Base-by-base conservation (phyloP, 2,329 filamentous ascomycete species). In the Xylaria sp. region DNA sequence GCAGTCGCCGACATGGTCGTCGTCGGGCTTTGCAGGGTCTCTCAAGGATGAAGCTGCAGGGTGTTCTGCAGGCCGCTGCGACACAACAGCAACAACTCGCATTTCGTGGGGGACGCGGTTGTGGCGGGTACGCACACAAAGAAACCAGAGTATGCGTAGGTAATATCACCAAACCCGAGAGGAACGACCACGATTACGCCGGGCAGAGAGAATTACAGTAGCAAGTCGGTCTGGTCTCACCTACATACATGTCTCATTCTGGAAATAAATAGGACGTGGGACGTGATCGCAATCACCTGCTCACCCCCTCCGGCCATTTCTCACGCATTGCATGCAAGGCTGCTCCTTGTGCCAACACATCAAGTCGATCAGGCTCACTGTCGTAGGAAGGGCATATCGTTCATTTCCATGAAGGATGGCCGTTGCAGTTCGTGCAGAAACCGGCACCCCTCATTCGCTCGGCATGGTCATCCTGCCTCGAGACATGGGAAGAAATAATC, bases 291-390 rank as follows among this genome's bases (percentile, higher is more conserved):
- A 62, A 62, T 62, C 62, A 65, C 63, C 67, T 69, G 62, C 67
- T 69, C 67, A 63, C 54, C 34, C 34, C 53, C 53, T 65, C 54
- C 36, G 50, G 48, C 47, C 19, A 14, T 59, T 65, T 59, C 62
- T 69, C 67, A 69, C 67, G 67, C 67, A 69, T 45, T 66, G 67
- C 67, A 69, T 69, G 50, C 54, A 50, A 59, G 30, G 14, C 47
- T 65, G 45, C 45, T 61, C 34, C 24, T 60, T 50, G 48, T 57
- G 67, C 63, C 62, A 65, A 47, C 66, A 36, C 66, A 65, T 65
- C 67, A 65, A n/a, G 50, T 62, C 24, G 14, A 59, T 42, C 47
- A 69, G 11, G 14, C 7, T 56, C 61, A 27, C 32, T 50, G 51
- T 51, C 48, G 34, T 32, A 9, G 45, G 58, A 54, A 30, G 36